phyloP scores from a whole-genome alignment of 139 green algal genomes.

The Closterium sp. region DNA sequence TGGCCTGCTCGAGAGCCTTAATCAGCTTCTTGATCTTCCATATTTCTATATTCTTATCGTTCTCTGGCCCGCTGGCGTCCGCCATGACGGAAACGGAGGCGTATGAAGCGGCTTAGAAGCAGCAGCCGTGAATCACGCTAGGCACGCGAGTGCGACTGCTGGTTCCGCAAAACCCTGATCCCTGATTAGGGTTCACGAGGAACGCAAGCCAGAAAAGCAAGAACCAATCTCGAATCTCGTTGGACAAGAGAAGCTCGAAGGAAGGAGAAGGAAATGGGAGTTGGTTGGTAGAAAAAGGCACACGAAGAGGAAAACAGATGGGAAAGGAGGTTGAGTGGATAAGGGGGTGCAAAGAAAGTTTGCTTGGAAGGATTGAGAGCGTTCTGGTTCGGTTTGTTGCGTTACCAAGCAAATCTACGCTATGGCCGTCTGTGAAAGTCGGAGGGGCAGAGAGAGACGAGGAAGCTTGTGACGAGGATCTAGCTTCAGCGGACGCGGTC shows the following conservation, averaged over 20 bases:
- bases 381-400: no score
- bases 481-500: no score
- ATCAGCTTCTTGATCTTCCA: conserved; percentile 67
- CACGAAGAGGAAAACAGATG: background rate
- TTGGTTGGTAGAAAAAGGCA: background rate
- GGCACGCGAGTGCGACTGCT: background rate
- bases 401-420: no score
- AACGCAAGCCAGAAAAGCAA: background rate
- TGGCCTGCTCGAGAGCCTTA: conserved; percentile 53
- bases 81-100: background rate
- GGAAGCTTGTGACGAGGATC: no score
- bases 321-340: background rate
- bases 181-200: background rate
- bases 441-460: no score
- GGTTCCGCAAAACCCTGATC: conserved; percentile 3
- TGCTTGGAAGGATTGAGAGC: no score
- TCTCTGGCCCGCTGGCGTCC: conserved; percentile 1
- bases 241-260: background rate
- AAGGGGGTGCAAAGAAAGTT: no score
- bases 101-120: background rate
- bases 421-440: no score
- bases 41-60: conserved; percentile 61
- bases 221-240: background rate
- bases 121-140: background rate
- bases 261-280: background rate